Evolutionary conservation across 805 yeast genomes (phyloP).

Genomic region (Candida germanica): DNA sequence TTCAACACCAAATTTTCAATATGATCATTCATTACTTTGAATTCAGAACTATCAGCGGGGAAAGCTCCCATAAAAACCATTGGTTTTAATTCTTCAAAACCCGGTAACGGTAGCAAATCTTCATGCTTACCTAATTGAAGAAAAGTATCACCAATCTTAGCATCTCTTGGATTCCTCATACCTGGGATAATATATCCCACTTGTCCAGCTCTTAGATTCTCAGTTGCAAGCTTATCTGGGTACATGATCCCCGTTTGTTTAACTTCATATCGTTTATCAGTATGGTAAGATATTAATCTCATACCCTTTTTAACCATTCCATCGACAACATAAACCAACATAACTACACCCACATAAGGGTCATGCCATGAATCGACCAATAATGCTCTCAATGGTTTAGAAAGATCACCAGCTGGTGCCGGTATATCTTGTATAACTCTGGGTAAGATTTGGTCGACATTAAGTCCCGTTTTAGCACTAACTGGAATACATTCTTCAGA

Average conservation of each 20-base stretch:
- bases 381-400: constrained; percentile 63
- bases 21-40: constrained; percentile 84
- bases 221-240: constrained; percentile 75
- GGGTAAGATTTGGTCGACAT: constrained; percentile 78
- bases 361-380: constrained; percentile 99
- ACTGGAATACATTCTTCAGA: constrained; percentile 74
- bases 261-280: constrained; percentile 74
- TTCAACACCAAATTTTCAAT: constrained; percentile 84
- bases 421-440: constrained; percentile 80
- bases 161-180: constrained; percentile 83
- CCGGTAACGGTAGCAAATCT: constrained; percentile 76
- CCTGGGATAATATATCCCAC: constrained; percentile 95
- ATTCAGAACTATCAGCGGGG: constrained; percentile 92
- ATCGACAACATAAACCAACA: constrained; percentile 80
- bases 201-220: constrained; percentile 76
- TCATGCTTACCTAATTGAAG: constrained; percentile 54
- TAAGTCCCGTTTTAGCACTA: constrained; percentile 87
- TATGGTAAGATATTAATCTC: constrained; percentile 73
- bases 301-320: constrained; percentile 75
- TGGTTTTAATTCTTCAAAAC: constrained; percentile 95
- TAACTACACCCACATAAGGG: constrained; percentile 84
- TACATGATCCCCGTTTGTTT: constrained; percentile 95
- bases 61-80: constrained; percentile 99
- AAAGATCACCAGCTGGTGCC: constrained; percentile 58
- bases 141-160: constrained; percentile 88